Percentiles rank a stretch among this genome's conserved stretches.
Conservation (phyloP, 2,329 filamentous ascomycete species). For the Dactylellina leptospora region DNA sequence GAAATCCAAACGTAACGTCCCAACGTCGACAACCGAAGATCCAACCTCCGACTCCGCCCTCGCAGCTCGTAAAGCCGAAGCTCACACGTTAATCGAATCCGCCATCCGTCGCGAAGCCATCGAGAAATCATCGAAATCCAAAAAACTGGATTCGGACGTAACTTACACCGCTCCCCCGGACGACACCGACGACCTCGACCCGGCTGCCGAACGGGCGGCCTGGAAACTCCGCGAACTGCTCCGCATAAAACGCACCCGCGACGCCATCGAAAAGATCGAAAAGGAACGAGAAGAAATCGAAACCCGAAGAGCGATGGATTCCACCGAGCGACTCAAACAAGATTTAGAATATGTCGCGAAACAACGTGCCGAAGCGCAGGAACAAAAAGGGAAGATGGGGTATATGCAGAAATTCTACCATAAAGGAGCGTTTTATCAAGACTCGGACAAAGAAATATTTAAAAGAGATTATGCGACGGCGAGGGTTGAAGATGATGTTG, state of each 20-base stretch:
- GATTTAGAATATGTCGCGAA: conserved; percentile 79
- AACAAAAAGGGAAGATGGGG: conserved; percentile 78
- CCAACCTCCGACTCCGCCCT: conserved; percentile 55
- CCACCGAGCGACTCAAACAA: conserved; percentile 84
- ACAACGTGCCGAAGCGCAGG: conserved; percentile 80
- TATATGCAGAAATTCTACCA: conserved; percentile 98
- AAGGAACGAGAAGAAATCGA: conserved; percentile 88
- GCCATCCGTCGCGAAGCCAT: conserved; percentile 82
- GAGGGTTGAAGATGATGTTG: conserved; percentile 81
- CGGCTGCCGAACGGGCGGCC: conserved; percentile 85
- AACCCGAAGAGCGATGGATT: conserved; percentile 82
- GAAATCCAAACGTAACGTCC: conserved; percentile 68
- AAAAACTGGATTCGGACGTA: conserved; percentile 85
- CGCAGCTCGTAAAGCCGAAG: conserved; percentile 72
- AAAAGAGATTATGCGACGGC: conserved; percentile 86
- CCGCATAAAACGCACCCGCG: conserved; percentile 84
- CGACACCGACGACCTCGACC: conserved; percentile 86
- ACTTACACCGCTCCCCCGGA: conserved; percentile 78
- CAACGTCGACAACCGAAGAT: conserved; percentile 20
- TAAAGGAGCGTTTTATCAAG: conserved; percentile 93
- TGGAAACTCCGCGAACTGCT: conserved; percentile 94
- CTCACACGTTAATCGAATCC: conserved; percentile 83
- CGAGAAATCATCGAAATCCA: conserved; percentile 75
- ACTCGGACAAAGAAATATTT: conserved; percentile 71
- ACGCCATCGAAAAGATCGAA: conserved; percentile 83